Percentiles rank a stretch among this genome's conserved stretches.
These are phyloP conservation scores for Iris pallida DNA, from an alignment of 116 monocot species.

Conservation along the genomic window DNA sequence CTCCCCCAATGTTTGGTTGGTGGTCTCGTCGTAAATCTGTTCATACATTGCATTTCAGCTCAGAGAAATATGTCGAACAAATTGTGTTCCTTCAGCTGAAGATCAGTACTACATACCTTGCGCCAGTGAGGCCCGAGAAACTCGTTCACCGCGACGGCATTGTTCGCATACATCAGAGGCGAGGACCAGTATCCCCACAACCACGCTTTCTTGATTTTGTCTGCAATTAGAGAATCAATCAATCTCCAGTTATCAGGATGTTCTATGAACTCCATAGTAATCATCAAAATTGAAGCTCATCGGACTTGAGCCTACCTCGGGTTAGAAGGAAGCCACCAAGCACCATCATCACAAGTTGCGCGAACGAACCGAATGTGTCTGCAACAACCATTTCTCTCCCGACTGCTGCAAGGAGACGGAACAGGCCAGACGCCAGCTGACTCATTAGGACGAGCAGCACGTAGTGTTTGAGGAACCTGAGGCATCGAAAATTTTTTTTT, in stretches of 20 bases:
- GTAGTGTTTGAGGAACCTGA: conserved; percentile 53
- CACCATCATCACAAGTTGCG: conserved; percentile 24
- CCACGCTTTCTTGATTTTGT: conserved; percentile 55
- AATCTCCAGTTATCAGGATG: not conserved
- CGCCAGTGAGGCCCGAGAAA: conserved; percentile 60
- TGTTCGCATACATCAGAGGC: conserved; percentile 62
- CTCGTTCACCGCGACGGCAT: conserved; percentile 53
- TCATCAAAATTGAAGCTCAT: not conserved
- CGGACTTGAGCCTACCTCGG: conserved; percentile 16
- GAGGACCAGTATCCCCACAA: conserved; percentile 73
- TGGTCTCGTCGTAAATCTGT: conserved; percentile 11
- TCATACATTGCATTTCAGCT: not conserved
- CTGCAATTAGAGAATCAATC: conserved; percentile 19
- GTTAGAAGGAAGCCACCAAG: conserved; percentile 52
- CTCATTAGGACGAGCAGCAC: conserved; percentile 39
- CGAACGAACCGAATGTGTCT: conserved; percentile 41
- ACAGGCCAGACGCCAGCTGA: conserved; percentile 52
- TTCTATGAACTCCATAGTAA: not conserved
- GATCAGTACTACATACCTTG: conserved; percentile 1
- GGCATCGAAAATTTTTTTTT: no score
- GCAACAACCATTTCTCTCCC: conserved; percentile 51
- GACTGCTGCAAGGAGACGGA: conserved; percentile 41
- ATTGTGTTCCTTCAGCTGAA: no score
- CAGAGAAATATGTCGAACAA: not conserved
- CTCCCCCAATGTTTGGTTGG: conserved; percentile 32